A percentile compares a stretch with the other conserved stretches of the same genome.
These are phyloP conservation scores for Trichophyton equinum DNA, from an alignment of 2,329 filamentous ascomycete genomes.

Conservation along the genomic window DNA sequence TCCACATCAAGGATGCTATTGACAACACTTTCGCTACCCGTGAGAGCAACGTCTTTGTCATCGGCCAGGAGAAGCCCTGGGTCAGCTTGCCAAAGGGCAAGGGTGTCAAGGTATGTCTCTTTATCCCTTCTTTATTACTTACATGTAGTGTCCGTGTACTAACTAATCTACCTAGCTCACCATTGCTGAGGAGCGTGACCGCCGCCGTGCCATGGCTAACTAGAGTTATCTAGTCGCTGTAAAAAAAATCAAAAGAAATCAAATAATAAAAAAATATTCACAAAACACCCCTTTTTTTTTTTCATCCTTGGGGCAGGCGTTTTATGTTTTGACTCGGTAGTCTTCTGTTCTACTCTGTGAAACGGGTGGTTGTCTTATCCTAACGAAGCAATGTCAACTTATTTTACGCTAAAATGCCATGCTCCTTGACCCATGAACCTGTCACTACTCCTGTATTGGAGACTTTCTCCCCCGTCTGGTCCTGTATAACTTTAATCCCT, in stretches of 20 bases:
- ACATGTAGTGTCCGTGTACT: neutral
- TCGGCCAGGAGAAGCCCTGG: conserved; percentile 97
- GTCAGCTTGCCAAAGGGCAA: conserved; percentile 99
- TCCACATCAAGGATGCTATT: conserved; percentile 99
- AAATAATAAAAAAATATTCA: neutral
- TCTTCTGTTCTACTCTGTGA: neutral
- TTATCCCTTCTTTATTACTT: neutral
- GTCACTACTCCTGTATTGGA: too few relatives aligned
- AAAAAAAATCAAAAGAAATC: neutral
- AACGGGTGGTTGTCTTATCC: neutral
- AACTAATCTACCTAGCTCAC: conserved; percentile 49
- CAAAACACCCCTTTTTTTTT: neutral
- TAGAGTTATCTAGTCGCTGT: conserved; percentile 1
- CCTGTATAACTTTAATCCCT: neutral
- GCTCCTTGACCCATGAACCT: neutral
- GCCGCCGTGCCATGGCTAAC: conserved; percentile 58
- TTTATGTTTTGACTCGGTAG: neutral
- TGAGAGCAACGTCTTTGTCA: conserved; percentile 99
- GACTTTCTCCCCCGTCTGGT: neutral
- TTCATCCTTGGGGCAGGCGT: neutral
- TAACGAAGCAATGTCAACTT: conserved; percentile 2
- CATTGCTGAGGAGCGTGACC: conserved; percentile 98
- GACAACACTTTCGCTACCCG: conserved; percentile 99
- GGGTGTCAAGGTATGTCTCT: conserved; percentile 68
- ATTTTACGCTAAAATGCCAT: neutral